phyloP scores from a whole-genome alignment of 208 protist species.

The Crithidia bombi region DNA sequence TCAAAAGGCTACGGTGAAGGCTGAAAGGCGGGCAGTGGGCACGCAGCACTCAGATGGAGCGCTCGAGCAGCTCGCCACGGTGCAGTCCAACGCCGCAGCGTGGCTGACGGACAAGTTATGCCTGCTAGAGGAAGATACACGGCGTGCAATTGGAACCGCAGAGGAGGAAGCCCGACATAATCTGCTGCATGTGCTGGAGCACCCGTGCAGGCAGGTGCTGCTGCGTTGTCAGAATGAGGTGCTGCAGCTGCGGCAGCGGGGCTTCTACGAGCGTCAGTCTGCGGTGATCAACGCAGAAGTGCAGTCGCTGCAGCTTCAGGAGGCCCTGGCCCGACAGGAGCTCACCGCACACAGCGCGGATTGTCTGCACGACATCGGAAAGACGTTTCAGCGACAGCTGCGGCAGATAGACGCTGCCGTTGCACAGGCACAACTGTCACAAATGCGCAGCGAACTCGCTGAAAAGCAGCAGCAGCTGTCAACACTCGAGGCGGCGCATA shows the following conservation, averaged over 20 bases:
- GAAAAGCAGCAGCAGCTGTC: background rate
- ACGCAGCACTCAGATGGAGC: conserved; percentile 27
- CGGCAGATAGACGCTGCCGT: background rate
- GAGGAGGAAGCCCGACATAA: conserved; percentile 16
- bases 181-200: conserved; percentile 20
- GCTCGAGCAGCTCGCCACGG: conserved; percentile 10
- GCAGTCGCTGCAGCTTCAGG: conserved; percentile 13
- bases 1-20: background rate
- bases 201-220: conserved; percentile 2
- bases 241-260: conserved; percentile 10
- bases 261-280: background rate
- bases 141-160: background rate
- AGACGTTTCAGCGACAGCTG: background rate
- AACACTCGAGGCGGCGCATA: conserved; percentile 1
- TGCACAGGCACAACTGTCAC: background rate
- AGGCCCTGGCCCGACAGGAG: conserved; percentile 22
- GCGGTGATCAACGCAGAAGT: background rate
- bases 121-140: conserved; percentile 3
- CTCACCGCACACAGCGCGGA: background rate
- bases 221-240: conserved; percentile 9
- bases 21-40: background rate
- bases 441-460: background rate
- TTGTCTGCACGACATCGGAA: background rate
- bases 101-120: conserved; percentile 13
- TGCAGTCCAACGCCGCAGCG: conserved; percentile 10